phyloP scores from a whole-genome alignment of 1,139 yeast genomes.

The Geotrichum australiense region DNA sequence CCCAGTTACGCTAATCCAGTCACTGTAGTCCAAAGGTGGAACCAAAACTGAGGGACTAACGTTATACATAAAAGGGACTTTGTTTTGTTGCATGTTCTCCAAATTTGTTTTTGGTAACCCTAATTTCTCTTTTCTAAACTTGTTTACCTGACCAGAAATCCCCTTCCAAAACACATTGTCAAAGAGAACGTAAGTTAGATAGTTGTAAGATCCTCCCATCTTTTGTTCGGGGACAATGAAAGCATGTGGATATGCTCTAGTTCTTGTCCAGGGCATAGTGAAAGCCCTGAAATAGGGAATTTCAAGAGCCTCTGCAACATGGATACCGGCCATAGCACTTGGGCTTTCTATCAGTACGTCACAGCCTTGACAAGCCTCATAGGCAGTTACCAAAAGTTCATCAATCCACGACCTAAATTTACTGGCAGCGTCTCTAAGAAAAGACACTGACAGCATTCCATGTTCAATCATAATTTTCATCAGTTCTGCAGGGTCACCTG shows the following conservation, averaged over 20 bases:
- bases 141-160: slow-evolving; percentile 77
- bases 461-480: slow-evolving; percentile 91
- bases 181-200: slow-evolving; percentile 84
- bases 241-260: slow-evolving; percentile 94
- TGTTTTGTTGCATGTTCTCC: slow-evolving; percentile 62
- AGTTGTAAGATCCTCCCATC: slow-evolving; percentile 87
- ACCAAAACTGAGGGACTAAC: slow-evolving; percentile 84
- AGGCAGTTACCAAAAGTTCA: slow-evolving; percentile 60
- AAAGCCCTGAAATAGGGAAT: slow-evolving; percentile 92
- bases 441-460: slow-evolving; percentile 77
- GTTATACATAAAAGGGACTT: slow-evolving; percentile 82
- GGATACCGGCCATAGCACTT: slow-evolving; percentile 92
- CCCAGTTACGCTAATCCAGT: slow-evolving; percentile 92
- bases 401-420: slow-evolving; percentile 76
- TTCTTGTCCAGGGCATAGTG: slow-evolving; percentile 98
- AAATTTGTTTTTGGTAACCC: slow-evolving; percentile 63
- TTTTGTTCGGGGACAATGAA: slow-evolving; percentile 91
- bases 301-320: slow-evolving; percentile 83
- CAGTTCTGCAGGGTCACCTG: slow-evolving; percentile 89
- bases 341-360: slow-evolving; percentile 90
- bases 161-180: slow-evolving; percentile 95
- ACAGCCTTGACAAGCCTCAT: slow-evolving; percentile 80
- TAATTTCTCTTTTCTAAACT: slow-evolving; percentile 70
- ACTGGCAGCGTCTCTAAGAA: slow-evolving; percentile 72
- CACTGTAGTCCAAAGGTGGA: slow-evolving; percentile 88